These are phyloP conservation scores for Pythium monospermum DNA, from an alignment of 352 stramenopile species.

Conservation along the genomic window DNA sequence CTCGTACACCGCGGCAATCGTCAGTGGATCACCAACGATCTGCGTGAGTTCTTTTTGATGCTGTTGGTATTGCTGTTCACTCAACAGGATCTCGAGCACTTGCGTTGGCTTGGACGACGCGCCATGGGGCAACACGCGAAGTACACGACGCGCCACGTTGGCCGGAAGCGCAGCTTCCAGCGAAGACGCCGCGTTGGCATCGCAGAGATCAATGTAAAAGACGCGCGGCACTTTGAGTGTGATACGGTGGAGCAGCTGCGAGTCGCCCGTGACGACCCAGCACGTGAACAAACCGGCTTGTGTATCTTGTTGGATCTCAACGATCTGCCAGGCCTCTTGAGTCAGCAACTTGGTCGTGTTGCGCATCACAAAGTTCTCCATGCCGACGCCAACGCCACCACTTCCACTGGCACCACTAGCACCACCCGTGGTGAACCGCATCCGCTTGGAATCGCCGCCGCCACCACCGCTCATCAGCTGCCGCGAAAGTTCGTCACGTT, in stretches of 20 bases:
- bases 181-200: slow-evolving; percentile 37
- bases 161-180: slow-evolving; percentile 15
- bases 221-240: slow-evolving; percentile 63
- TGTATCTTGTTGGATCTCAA: slow-evolving; percentile 71
- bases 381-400: slow-evolving; percentile 67
- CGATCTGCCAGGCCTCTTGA: slow-evolving; percentile 72
- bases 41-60: slow-evolving; percentile 72
- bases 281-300: slow-evolving; percentile 86
- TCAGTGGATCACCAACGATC: slow-evolving; percentile 72
- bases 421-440: slow-evolving; percentile 21
- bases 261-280: slow-evolving; percentile 93
- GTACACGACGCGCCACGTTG: slow-evolving; percentile 39
- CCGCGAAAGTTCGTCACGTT: slow-evolving; percentile 47
- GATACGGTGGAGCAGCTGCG: slow-evolving; percentile 67
- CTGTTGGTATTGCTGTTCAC: slow-evolving; percentile 64
- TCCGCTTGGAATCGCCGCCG: slow-evolving; percentile 1
- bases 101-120: slow-evolving; percentile 44
- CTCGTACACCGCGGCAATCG: slow-evolving; percentile 91
- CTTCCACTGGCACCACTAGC: no score
- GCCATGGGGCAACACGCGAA: slow-evolving; percentile 51
- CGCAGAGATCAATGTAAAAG: slow-evolving; percentile 57
- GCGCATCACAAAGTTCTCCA: slow-evolving; percentile 74
- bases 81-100: slow-evolving; percentile 64
- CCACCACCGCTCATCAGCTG: slow-evolving; percentile 35
- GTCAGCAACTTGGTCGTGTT: slow-evolving; percentile 50